Conservation (phyloP, 1,139 yeast genomes). For the Taphrina confusa region DNA sequence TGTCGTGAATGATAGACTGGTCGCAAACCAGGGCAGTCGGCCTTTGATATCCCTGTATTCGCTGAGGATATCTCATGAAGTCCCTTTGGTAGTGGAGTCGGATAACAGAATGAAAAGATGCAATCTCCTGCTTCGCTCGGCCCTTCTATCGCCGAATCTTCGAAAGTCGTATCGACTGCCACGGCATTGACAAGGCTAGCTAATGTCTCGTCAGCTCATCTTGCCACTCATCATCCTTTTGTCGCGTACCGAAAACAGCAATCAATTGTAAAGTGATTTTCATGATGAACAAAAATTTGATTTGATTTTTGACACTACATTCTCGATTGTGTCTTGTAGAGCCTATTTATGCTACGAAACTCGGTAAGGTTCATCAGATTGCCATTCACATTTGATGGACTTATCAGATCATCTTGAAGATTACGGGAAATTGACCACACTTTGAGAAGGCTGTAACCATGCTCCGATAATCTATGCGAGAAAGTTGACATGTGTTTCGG, state of each 20-base stretch:
- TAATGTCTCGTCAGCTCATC: background rate
- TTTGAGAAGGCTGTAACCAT: too few species aligned
- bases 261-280: too few species aligned
- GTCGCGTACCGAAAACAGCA: too few species aligned
- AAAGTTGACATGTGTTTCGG: too few species aligned
- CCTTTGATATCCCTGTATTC: slow-evolving; percentile 1
- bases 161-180: background rate
- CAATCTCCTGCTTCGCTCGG: background rate
- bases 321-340: background rate
- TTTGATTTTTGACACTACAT: background rate
- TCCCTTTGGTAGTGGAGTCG: background rate
- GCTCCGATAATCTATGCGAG: too few species aligned
- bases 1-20: slow-evolving; percentile 6
- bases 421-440: too few species aligned
- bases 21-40: background rate
- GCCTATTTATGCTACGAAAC: background rate
- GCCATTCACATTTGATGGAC: background rate
- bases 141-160: background rate
- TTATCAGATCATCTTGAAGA: too few species aligned
- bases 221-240: background rate
- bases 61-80: background rate
- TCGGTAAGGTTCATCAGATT: background rate
- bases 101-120: slow-evolving; percentile 8
- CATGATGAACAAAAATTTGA: too few species aligned
- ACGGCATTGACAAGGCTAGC: background rate